Percentiles rank a stretch among this genome's conserved stretches.
Conservation (phyloP, 2,329 filamentous ascomycete species). For the Zymoseptoria passerinii region DNA sequence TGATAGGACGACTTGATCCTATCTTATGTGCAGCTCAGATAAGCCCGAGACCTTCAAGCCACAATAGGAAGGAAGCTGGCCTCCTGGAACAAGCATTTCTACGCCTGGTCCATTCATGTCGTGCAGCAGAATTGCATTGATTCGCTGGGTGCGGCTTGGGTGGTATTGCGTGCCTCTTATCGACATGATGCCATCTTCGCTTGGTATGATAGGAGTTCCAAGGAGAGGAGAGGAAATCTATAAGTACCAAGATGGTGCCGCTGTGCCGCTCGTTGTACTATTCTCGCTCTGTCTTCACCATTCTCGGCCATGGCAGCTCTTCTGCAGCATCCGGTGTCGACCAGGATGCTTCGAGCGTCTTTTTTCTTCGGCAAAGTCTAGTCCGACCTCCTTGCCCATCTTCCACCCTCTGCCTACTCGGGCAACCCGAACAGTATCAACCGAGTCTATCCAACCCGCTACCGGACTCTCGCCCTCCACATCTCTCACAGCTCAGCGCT, state of each 20-base stretch:
- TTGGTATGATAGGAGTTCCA: neutral
- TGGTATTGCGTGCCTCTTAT: neutral
- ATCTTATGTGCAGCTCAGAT: neutral
- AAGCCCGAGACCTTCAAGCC: neutral
- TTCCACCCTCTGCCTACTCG: neutral
- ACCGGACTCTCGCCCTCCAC: neutral
- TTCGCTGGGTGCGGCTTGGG: neutral
- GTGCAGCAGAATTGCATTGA: neutral
- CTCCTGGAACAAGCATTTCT: neutral
- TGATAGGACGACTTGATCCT: neutral
- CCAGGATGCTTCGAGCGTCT: neutral
- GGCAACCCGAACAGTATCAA: neutral
- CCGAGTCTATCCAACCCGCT: neutral
- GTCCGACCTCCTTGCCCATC: neutral
- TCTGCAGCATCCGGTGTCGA: neutral
- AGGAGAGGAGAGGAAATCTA: neutral
- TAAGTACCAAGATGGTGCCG: neutral
- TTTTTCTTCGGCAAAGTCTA: neutral
- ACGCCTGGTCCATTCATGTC: neutral
- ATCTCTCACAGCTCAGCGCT: neutral
- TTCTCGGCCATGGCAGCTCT: neutral
- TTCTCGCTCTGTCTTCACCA: neutral
- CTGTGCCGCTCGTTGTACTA: neutral
- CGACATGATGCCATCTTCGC: neutral
- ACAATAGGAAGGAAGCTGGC: neutral